phyloP scores from a whole-genome alignment of 2,329 filamentous ascomycete genomes.

The Ilyonectria destructans region DNA sequence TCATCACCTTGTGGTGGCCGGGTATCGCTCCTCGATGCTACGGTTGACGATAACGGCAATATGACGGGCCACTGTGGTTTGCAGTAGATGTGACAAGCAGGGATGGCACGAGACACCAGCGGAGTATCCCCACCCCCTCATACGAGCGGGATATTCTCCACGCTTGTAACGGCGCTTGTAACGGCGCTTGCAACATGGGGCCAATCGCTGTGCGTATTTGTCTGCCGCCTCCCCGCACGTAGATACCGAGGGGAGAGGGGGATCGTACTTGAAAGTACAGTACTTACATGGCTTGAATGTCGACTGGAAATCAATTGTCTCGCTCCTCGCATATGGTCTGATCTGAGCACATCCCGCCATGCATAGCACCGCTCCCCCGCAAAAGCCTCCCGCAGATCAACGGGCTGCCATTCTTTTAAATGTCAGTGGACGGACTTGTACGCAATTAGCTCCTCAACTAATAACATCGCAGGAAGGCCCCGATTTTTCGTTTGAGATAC shows the following conservation, averaged over 20 bases:
- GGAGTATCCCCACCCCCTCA: neutral
- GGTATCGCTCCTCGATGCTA: too few relatives aligned
- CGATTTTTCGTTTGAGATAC: conserved; percentile 28
- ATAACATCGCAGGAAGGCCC: conserved; percentile 24
- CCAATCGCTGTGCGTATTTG: neutral
- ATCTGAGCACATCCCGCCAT: neutral
- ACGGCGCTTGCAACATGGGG: neutral
- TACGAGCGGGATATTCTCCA: conserved; percentile 1
- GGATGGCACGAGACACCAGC: neutral
- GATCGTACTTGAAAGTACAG: neutral
- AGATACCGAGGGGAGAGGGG: neutral
- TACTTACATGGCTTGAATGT: neutral
- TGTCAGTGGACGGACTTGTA: neutral
- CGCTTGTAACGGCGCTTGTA: neutral
- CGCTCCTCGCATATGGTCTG: neutral
- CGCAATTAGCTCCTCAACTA: neutral
- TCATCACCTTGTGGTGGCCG: too few relatives aligned
- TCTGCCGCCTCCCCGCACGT: neutral
- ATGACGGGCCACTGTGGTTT: neutral
- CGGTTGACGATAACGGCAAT: neutral
- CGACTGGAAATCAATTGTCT: neutral
- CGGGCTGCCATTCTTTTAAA: neutral
- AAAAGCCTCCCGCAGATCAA: too few relatives aligned
- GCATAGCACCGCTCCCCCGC: neutral
- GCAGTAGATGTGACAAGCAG: neutral